A percentile compares a stretch with the other conserved stretches of the same genome.
Conservation (phyloP, 2,329 filamentous ascomycete species). For the Botrytis deweyae region DNA sequence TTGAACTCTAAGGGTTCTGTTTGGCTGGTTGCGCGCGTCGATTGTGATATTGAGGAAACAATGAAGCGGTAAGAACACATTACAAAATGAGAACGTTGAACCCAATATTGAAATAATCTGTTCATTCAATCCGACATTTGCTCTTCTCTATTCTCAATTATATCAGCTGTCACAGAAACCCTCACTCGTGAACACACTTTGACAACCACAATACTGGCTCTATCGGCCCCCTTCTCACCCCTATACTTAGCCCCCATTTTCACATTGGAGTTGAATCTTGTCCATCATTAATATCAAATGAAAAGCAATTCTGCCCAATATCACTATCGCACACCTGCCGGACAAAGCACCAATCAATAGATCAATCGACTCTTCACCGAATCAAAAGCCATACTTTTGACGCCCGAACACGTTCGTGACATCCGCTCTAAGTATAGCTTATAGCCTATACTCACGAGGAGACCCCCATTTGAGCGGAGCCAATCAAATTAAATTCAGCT, state of each 20-base stretch:
- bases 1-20: background rate
- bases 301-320: conserved; percentile 15
- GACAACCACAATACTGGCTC: background rate
- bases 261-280: background rate
- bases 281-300: background rate
- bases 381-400: conserved; percentile 19
- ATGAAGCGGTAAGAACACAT: background rate
- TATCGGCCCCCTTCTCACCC: background rate
- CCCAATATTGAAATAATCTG: background rate
- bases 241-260: conserved; percentile 18
- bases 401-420: conserved; percentile 25
- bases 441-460: conserved; percentile 26
- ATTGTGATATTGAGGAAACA: background rate
- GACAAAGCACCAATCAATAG: conserved; percentile 17
- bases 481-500: conserved; percentile 27
- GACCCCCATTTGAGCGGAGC: conserved; percentile 16
- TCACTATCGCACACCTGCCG: background rate
- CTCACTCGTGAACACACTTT: background rate
- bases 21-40: conserved; percentile 3
- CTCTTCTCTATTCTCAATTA: background rate
- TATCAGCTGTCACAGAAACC: conserved; percentile 5
- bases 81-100: conserved; percentile 12
- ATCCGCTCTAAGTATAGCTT: conserved; percentile 32
- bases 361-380: conserved; percentile 9
- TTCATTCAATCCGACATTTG: background rate